Evolutionary conservation across 2,329 filamentous ascomycete genomes (phyloP).

Genomic region (Alternaria sp.): DNA sequence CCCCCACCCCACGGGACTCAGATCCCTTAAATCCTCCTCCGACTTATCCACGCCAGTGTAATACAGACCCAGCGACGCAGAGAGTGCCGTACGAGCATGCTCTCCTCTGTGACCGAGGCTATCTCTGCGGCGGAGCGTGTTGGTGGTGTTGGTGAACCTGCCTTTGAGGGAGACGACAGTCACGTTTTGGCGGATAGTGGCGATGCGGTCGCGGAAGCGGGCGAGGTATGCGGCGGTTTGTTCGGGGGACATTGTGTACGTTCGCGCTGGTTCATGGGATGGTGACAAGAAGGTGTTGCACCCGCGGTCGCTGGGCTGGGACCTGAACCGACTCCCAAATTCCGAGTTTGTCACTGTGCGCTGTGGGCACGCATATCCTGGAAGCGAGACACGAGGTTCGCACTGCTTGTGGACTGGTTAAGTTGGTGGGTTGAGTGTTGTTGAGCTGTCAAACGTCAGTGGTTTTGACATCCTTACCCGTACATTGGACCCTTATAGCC

Average conservation of each 20-base stretch:
- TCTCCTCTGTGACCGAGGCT: neutral
- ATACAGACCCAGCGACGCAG: neutral
- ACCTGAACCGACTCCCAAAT: neutral
- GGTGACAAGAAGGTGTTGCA: neutral
- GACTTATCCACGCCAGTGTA: neutral
- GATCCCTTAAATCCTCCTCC: neutral
- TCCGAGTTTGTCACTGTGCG: neutral
- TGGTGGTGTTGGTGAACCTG: neutral
- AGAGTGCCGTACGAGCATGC: neutral
- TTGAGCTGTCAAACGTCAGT: neutral
- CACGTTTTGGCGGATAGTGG: neutral
- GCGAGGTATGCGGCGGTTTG: neutral
- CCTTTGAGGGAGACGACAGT: neutral
- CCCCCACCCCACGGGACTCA: neutral
- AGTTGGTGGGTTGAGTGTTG: neutral
- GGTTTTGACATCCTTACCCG: neutral
- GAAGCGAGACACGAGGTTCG: neutral
- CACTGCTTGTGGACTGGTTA: neutral
- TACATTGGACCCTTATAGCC: neutral
- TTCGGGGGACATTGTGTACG: neutral
- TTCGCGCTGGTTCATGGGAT: neutral
- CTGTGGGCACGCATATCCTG: neutral
- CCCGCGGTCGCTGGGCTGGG: no score
- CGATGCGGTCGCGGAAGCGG: constrained; percentile 2
- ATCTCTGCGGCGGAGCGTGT: neutral